These are phyloP conservation scores for Dioszegia aurantiaca DNA, from an alignment of 768 basidiomycete genomes.

Conservation along the genomic window DNA sequence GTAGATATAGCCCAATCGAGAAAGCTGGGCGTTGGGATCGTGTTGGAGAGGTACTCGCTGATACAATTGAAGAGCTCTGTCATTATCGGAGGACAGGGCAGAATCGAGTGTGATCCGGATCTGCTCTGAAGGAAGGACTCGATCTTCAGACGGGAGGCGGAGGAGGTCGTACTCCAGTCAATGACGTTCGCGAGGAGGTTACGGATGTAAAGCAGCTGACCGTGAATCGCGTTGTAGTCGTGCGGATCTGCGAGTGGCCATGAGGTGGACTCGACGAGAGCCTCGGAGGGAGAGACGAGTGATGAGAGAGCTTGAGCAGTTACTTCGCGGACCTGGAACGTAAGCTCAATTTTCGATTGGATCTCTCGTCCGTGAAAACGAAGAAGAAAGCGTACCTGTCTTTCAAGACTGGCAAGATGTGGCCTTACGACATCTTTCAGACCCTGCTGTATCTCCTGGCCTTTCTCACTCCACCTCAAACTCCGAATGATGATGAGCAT, in stretches of 20 bases:
- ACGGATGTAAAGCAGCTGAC: conserved; percentile 14
- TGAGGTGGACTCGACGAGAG: conserved; percentile 6
- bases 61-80: background rate
- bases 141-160: background rate
- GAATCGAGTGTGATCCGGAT: background rate
- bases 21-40: background rate
- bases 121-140: background rate
- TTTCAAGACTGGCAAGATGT: conserved; percentile 33
- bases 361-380: too few relatives aligned
- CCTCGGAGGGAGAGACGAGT: conserved; percentile 24
- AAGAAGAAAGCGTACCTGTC: conserved; percentile 27
- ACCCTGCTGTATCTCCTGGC: conserved; percentile 17
- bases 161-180: conserved; percentile 10
- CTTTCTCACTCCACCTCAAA: conserved; percentile 26
- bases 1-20: background rate
- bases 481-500: conserved; percentile 44
- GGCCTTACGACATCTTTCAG: conserved; percentile 21
- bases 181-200: conserved; percentile 25
- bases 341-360: background rate
- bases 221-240: conserved; percentile 18
- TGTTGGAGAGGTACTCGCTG: background rate
- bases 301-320: conserved; percentile 43
- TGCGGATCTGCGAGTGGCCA: background rate
- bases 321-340: conserved; percentile 36
- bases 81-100: conserved; percentile 2